Percentiles rank a stretch among this genome's conserved stretches.
Evolutionary conservation across 2,329 filamentous ascomycete species (phyloP).

Genomic region (Colletotrichum magnum): DNA sequence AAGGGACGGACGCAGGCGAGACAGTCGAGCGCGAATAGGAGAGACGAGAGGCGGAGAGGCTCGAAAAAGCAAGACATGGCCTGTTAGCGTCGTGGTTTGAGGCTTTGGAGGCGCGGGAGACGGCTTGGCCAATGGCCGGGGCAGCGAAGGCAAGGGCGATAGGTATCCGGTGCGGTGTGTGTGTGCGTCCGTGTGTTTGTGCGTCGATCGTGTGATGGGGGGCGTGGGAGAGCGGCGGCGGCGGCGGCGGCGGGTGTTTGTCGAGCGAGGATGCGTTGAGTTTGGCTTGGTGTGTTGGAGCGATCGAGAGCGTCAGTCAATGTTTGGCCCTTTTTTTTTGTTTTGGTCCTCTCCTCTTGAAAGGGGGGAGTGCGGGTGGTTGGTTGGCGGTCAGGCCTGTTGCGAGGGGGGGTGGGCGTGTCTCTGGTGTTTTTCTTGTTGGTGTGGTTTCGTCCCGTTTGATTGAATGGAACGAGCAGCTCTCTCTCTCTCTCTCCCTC

Average conservation of each 20-base stretch:
- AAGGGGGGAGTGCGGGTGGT: conserved; percentile 12
- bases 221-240: conserved; percentile 24
- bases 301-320: conserved; percentile 24
- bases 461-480: neutral
- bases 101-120: conserved; percentile 36
- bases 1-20: conserved; percentile 39
- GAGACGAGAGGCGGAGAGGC: conserved; percentile 29
- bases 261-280: conserved; percentile 29
- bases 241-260: conserved; percentile 23
- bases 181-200: conserved; percentile 37
- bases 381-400: conserved; percentile 19
- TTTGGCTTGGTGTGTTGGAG: conserved; percentile 14
- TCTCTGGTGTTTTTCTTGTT: neutral
- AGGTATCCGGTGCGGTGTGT: conserved; percentile 32
- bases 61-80: conserved; percentile 35
- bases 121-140: conserved; percentile 24
- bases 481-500: too few species aligned
- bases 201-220: conserved; percentile 40
- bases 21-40: conserved; percentile 38
- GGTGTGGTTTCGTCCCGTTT: conserved; percentile 1
- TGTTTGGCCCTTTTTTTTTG: neutral
- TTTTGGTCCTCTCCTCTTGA: neutral
- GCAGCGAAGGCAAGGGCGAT: conserved; percentile 27
- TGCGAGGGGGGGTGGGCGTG: neutral
- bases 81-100: conserved; percentile 36